Percentiles rank a stretch among this genome's conserved stretches.
Conservation (phyloP, 2,329 filamentous ascomycete species). For the Nectriaceae sp. region DNA sequence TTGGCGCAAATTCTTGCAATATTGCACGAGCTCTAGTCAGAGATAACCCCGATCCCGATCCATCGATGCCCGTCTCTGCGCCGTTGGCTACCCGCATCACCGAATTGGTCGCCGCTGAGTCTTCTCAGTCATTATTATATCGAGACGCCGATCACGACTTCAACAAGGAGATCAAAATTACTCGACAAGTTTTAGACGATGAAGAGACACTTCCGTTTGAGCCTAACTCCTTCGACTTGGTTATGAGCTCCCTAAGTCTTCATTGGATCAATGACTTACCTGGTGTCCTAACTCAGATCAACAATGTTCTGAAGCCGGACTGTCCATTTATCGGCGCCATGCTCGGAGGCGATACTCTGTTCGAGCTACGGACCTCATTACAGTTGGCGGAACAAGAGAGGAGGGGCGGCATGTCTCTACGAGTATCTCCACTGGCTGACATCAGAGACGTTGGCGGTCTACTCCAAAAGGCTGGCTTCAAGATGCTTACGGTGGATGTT, state of each 20-base stretch:
- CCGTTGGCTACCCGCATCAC: conserved; percentile 72
- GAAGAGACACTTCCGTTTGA: conserved; percentile 77
- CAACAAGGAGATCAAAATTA: conserved; percentile 72
- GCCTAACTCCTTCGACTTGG: conserved; percentile 79
- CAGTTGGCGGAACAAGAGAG: conserved; percentile 92
- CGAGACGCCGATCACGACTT: conserved; percentile 76
- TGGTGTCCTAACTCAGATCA: conserved; percentile 79
- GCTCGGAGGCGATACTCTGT: conserved; percentile 93
- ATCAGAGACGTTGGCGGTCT: conserved; percentile 89
- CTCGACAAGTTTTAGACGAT: conserved; percentile 72
- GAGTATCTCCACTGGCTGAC: conserved; percentile 89
- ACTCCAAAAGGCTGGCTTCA: conserved; percentile 85
- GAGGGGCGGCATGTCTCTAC: conserved; percentile 86
- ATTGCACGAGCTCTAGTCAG: conserved; percentile 79
- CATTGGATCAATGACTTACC: conserved; percentile 99
- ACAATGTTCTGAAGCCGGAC: conserved; percentile 85
- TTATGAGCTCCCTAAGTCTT: conserved; percentile 84
- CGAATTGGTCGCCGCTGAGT: conserved; percentile 79
- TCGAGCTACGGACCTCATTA: conserved; percentile 87
- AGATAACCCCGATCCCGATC: conserved; percentile 65
- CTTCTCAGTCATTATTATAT: conserved; percentile 75
- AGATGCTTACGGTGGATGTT: conserved; percentile 93
- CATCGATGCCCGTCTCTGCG: conserved; percentile 56
- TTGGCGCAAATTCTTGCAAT: conserved; percentile 95
- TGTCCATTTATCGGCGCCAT: conserved; percentile 92